Evolutionary conservation across 2,329 filamentous ascomycete species (phyloP).

Genomic region (Geosmithia flava): DNA sequence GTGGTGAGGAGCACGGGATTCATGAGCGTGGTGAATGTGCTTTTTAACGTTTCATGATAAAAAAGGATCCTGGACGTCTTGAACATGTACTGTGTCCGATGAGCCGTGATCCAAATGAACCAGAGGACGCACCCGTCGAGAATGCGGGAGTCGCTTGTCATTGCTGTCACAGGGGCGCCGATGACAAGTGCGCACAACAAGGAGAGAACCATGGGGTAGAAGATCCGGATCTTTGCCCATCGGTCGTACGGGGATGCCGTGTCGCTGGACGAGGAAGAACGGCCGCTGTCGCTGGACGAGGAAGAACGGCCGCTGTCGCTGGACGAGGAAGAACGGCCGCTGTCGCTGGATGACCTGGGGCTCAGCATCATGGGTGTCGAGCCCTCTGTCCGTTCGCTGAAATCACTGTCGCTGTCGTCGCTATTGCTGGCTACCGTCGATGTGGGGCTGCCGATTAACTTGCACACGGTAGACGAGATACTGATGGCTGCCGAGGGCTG

Average conservation of each 20-base stretch:
- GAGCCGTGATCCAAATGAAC: slow-evolving; percentile 33
- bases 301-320: not conserved
- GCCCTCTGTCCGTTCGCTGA: too few species aligned
- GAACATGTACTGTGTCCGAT: slow-evolving; percentile 22
- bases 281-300: not conserved
- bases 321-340: not conserved
- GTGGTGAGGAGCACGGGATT: slow-evolving; percentile 37
- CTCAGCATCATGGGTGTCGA: too few species aligned
- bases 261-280: not conserved
- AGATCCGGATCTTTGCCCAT: not conserved
- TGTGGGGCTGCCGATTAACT: not conserved
- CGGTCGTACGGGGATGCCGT: not conserved
- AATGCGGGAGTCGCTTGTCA: slow-evolving; percentile 18
- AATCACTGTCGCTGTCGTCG: not conserved
- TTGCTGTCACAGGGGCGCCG: slow-evolving; percentile 26
- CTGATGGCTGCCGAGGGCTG: not conserved
- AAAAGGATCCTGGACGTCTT: slow-evolving; percentile 9
- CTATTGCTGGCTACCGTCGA: not conserved
- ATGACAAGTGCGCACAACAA: slow-evolving; percentile 19
- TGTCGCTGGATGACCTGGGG: not conserved
- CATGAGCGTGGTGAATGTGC: slow-evolving; percentile 23
- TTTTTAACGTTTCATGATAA: slow-evolving; percentile 9
- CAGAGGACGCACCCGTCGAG: slow-evolving; percentile 34
- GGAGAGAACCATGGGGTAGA: slow-evolving; percentile 16
- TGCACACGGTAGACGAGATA: not conserved